Evolutionary conservation across 305 asterid species (phyloP).

Genomic region (Ajuga reptans): DNA sequence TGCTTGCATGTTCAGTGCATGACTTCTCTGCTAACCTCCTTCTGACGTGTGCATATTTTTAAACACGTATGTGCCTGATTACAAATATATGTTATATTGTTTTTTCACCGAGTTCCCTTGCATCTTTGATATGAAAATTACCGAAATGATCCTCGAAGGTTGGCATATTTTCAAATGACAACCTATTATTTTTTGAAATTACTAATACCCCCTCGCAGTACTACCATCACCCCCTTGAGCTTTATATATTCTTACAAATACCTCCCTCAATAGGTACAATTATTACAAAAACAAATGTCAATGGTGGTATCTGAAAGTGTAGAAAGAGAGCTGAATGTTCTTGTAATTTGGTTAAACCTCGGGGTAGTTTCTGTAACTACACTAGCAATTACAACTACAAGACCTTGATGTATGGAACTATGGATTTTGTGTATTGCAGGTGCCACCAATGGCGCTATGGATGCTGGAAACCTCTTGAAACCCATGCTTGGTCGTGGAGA

Average conservation of each 20-base stretch:
- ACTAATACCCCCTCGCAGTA: no score
- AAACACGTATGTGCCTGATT: not conserved
- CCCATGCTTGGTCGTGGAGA: slow-evolving; percentile 99
- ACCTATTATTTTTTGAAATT: no score
- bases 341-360: not conserved
- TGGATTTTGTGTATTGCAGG: slow-evolving; percentile 36
- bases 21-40: not conserved
- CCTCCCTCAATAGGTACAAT: no score
- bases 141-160: no score
- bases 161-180: no score
- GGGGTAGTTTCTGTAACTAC: not conserved
- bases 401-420: not conserved
- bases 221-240: no score
- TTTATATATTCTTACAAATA: no score
- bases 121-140: not conserved
- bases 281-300: not conserved
- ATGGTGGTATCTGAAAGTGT: not conserved
- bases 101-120: not conserved
- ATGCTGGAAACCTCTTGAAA: slow-evolving; percentile 91
- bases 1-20: not conserved
- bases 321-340: not conserved
- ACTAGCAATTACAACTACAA: no score
- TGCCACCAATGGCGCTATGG: slow-evolving; percentile 90
- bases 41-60: not conserved
- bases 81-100: not conserved